Conservation (phyloP, 805 yeast genomes). For the Saturnispora silvae region DNA sequence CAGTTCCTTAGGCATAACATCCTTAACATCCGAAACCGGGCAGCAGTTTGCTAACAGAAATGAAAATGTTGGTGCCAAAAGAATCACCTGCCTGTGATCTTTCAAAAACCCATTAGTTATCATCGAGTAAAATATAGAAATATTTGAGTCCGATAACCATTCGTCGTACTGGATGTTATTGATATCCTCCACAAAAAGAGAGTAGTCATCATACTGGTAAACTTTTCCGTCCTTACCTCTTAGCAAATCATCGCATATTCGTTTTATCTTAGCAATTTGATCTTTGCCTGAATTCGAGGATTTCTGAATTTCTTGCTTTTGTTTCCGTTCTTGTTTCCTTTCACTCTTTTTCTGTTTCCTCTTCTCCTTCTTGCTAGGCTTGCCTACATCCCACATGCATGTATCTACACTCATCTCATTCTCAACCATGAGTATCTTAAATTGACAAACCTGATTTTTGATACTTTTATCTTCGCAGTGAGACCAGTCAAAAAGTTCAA, state of each 20-base stretch:
- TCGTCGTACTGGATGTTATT: constrained; percentile 49
- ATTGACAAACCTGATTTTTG: constrained; percentile 1
- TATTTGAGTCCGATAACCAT: constrained; percentile 67
- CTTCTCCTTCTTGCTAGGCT: constrained; percentile 3
- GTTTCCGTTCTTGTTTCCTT: background rate
- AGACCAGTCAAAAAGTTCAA: constrained; percentile 8
- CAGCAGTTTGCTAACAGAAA: constrained; percentile 47
- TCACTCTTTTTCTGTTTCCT: background rate
- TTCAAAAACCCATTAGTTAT: constrained; percentile 27
- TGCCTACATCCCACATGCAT: constrained; percentile 6
- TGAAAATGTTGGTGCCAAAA: constrained; percentile 52
- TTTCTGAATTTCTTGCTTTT: background rate
- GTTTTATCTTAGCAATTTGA: background rate
- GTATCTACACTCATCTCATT: constrained; percentile 5
- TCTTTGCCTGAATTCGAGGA: background rate
- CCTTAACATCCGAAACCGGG: constrained; percentile 30
- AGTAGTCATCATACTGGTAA: constrained; percentile 44
- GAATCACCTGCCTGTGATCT: constrained; percentile 26
- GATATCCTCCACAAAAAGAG: constrained; percentile 49
- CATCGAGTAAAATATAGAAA: constrained; percentile 48
- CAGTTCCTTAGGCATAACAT: constrained; percentile 34
- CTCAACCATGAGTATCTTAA: constrained; percentile 3
- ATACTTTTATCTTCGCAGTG: background rate
- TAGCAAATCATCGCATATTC: constrained; percentile 1
- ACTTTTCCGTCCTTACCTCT: constrained; percentile 21